Base-by-base conservation (phyloP, 1,139 yeast genomes). In the Entelexis paramagnoliae region DNA sequence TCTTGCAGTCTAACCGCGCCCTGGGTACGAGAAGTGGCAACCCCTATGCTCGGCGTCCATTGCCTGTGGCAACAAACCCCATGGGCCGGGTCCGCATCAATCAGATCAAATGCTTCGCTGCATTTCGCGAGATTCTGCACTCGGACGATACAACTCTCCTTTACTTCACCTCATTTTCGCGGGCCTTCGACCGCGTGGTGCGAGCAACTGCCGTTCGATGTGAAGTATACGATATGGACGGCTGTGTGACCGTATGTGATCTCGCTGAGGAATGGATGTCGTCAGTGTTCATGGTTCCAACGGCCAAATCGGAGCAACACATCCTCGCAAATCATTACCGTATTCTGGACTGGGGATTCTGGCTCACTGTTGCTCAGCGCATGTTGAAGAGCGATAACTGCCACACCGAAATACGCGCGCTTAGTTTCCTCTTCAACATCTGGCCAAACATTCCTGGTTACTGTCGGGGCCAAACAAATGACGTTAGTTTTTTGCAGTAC, bases 381-480 rank as follows among this genome's bases (percentile, higher is more conserved):
- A 77, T 84, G 81, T 65, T 84, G 24, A 63, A 71, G 13, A 77
- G 86, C 9, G 80, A 79, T 50, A 85, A 79, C 63, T 72, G 80
- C 55, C 82, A 79, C 59, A 73, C 77, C 24, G 77, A 83, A 54
- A 69, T 83, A 40, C 76, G 83, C 55, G 78, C 79, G 20, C 65
- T 85, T 46, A 78, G 89, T 3, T 75, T 81, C 55, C 65, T 86
- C 52, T 85, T 81, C 68, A 83, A 84, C 63, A 66, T 80, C 2
- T 86, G 95, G 94, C 83, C 80, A 48, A 68, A 73, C 59, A 71
- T 86, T n/a, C 91, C 95, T 33, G 36, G 45, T 2, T 34, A 41
- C 11, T 43, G 46, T 30, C 13, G 33, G 34, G 17, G 51, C 20
- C 20, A 30, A 10, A 20, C 29, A 4, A 17, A 13, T 30, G 36